Evolutionary conservation across 192 early-diverging fungal genomes (phyloP).

Genomic region (Paraglomus occultum): DNA sequence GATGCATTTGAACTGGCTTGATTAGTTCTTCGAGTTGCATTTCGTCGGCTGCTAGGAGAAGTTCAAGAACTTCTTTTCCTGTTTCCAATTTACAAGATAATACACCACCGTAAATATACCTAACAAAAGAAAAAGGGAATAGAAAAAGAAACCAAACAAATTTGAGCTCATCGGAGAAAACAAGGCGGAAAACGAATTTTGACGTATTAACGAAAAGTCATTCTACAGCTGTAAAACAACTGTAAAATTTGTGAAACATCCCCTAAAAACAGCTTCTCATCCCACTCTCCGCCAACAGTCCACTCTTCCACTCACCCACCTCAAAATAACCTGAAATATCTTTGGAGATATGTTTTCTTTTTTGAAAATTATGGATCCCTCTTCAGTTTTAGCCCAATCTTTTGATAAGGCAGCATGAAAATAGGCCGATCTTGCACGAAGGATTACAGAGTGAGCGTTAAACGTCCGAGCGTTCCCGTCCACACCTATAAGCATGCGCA

Average conservation of each 20-base stretch:
- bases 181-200: too few relatives aligned
- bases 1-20: constrained; percentile 1
- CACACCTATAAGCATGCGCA: background rate
- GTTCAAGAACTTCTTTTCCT: background rate
- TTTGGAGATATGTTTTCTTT: constrained; percentile 23
- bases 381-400: constrained; percentile 8
- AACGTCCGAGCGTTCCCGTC: background rate
- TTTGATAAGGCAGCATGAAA: constrained; percentile 14
- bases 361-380: background rate
- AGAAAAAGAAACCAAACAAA: too few relatives aligned
- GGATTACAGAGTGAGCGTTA: background rate
- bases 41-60: background rate
- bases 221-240: too few relatives aligned
- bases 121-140: too few relatives aligned
- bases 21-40: background rate
- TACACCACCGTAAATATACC: too few relatives aligned
- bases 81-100: too few relatives aligned
- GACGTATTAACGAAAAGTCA: too few relatives aligned
- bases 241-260: too few relatives aligned
- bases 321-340: constrained; percentile 21
- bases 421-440: constrained; percentile 6
- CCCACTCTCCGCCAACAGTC: too few relatives aligned
- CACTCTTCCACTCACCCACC: background rate
- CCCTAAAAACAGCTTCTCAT: too few relatives aligned
- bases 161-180: too few relatives aligned